Percentiles rank a stretch among this genome's conserved stretches.
Evolutionary conservation across 495 filamentous ascomycete species (phyloP).

Genomic region (Ascobolus immersus): DNA sequence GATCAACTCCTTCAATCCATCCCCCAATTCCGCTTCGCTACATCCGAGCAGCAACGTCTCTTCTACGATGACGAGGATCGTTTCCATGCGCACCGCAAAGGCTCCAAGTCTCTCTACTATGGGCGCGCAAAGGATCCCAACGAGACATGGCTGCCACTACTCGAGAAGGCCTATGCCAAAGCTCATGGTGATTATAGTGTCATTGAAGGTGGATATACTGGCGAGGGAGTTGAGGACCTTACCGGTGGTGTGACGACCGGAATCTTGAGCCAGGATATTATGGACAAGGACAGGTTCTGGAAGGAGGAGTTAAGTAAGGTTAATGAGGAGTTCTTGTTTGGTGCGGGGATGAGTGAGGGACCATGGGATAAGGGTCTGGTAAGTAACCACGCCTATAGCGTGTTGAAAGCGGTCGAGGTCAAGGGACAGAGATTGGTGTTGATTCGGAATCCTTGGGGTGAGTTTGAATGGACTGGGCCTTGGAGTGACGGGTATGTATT

Average conservation of each 20-base stretch:
- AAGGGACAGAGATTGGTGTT: slow-evolving; percentile 49
- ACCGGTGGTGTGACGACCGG: slow-evolving; percentile 77
- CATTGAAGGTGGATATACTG: slow-evolving; percentile 8
- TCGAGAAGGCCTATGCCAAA: slow-evolving; percentile 94
- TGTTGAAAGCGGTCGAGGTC: slow-evolving; percentile 57
- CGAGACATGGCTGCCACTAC: slow-evolving; percentile 81
- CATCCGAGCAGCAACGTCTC: too few species aligned
- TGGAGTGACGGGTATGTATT: slow-evolving; percentile 54
- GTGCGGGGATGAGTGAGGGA: slow-evolving; percentile 10
- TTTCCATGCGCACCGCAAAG: slow-evolving; percentile 14
- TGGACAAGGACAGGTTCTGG: slow-evolving; percentile 80
- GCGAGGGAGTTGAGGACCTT: slow-evolving; percentile 78
- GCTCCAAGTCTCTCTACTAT: slow-evolving; percentile 58
- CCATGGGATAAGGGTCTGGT: slow-evolving; percentile 15
- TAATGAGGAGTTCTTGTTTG: slow-evolving; percentile 72
- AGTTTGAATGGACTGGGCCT: slow-evolving; percentile 52
- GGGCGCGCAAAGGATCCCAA: slow-evolving; percentile 63
- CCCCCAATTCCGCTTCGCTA: too few species aligned
- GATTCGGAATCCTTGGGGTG: slow-evolving; percentile 75
- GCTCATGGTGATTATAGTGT: slow-evolving; percentile 38
- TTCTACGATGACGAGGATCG: slow-evolving; percentile 24
- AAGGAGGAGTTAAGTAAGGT: slow-evolving; percentile 59
- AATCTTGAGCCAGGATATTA: slow-evolving; percentile 52
- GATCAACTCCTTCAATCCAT: too few species aligned
- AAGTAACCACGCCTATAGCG: slow-evolving; percentile 73